Evolutionary conservation across 1,284 basidiomycete species (phyloP).

Genomic region (Rugosomyces carneus): DNA sequence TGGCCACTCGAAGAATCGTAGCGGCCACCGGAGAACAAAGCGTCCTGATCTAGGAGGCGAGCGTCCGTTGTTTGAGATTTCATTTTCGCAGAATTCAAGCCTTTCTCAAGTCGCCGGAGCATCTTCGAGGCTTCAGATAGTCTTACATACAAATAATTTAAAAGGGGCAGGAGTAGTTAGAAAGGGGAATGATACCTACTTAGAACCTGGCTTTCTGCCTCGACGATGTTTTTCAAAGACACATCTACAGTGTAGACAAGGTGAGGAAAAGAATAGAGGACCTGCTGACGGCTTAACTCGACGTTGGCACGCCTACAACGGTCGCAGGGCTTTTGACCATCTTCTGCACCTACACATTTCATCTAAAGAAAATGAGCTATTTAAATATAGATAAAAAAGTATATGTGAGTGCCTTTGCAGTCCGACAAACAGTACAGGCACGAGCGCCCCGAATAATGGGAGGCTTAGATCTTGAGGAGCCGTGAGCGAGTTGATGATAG

Average conservation of each 20-base stretch:
- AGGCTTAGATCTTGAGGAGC: constrained; percentile 30
- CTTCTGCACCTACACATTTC: constrained; percentile 83
- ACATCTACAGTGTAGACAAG: constrained; percentile 40
- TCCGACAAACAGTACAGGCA: constrained; percentile 76
- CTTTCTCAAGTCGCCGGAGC: constrained; percentile 78
- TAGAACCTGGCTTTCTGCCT: constrained; percentile 82
- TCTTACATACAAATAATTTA: constrained; percentile 35
- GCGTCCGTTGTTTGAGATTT: constrained; percentile 43
- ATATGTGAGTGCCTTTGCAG: constrained; percentile 57
- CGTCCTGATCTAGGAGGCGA: constrained; percentile 18
- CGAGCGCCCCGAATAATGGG: constrained; percentile 68
- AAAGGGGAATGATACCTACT: constrained; percentile 40
- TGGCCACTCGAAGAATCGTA: constrained; percentile 30
- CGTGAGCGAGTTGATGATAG: constrained; percentile 5
- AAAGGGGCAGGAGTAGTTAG: constrained; percentile 9
- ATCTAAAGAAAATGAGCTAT: constrained; percentile 44
- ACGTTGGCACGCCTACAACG: constrained; percentile 73
- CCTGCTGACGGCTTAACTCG: constrained; percentile 41
- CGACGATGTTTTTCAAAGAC: constrained; percentile 81
- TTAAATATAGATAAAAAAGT: constrained; percentile 13
- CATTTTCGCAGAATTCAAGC: constrained; percentile 67
- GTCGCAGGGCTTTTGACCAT: constrained; percentile 68
- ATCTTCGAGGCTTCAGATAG: constrained; percentile 82
- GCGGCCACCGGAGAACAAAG: constrained; percentile 16
- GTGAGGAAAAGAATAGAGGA: constrained; percentile 3